These are phyloP conservation scores for Trametes sanguinea DNA, from an alignment of 768 basidiomycete species.

Conservation along the genomic window DNA sequence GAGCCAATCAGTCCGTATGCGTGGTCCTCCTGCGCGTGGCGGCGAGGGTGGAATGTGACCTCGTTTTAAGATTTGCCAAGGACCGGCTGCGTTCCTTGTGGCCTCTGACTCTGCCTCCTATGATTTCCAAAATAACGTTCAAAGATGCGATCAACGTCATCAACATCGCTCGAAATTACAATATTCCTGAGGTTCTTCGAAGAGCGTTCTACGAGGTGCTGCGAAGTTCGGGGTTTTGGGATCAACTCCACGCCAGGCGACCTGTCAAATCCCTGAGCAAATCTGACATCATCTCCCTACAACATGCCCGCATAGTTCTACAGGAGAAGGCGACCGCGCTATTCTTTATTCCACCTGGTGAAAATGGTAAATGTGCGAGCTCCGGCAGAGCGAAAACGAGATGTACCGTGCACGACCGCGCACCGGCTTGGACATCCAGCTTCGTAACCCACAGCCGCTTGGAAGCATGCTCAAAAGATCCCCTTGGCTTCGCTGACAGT, in stretches of 20 bases:
- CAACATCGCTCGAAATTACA: conserved; percentile 31
- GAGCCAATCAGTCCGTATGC: background rate
- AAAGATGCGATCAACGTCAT: conserved; percentile 34
- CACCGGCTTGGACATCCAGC: too few species aligned
- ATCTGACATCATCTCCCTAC: too few species aligned
- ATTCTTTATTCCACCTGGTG: too few species aligned
- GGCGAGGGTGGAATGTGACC: conserved; percentile 34
- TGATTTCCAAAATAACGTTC: background rate
- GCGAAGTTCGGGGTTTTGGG: conserved; percentile 32
- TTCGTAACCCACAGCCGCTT: too few species aligned
- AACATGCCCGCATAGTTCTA: too few species aligned
- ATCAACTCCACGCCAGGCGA: background rate
- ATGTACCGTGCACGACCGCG: too few species aligned
- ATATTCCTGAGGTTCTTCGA: conserved; percentile 35
- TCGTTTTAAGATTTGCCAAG: conserved; percentile 32
- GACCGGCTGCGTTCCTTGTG: conserved; percentile 34
- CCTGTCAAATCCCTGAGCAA: too few species aligned
- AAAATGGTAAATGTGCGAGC: too few species aligned
- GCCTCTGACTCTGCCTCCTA: conserved; percentile 12
- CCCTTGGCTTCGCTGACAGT: too few species aligned
- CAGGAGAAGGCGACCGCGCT: too few species aligned
- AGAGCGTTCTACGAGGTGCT: conserved; percentile 45
- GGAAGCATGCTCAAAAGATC: too few species aligned
- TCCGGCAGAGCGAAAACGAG: too few species aligned
- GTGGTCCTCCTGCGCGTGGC: conserved; percentile 38